Evolutionary conservation across 2,329 filamentous ascomycete species (phyloP), one percentile per base, ranked within the genome.

Genomic region (Fusarium sp.): DNA sequence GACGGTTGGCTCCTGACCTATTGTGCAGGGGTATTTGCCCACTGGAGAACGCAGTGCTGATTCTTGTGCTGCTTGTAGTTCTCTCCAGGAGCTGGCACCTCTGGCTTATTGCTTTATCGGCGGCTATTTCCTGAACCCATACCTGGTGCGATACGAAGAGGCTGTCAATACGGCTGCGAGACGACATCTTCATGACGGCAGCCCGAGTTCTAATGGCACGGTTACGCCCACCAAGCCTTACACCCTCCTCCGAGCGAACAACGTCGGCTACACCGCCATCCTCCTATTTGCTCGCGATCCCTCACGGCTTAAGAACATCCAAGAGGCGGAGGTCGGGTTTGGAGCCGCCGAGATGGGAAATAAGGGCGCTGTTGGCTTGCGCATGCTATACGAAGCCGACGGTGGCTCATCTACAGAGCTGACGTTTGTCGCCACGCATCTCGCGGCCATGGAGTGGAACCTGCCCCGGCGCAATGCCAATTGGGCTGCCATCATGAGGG

Each of bases 291-390:
- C 92, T 22, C 90, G 90, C 66, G 87, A 92, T 47, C 86, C 89
- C 0, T 82, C 87, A 10, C 86, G 88, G 27, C 85, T 98, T 61
- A 85, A 85, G 63, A 86, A 89, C 78, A 85, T 97, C n/a, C 89
- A 94, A 73, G 91, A 90, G n/a, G 94, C 93, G 3, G 94, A 93
- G 63, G 92, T 95, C 3, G 95, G 97, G 0, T 93, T 98, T 58
- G 97, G 97, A 1, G 82, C 95, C 1, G 92, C 91, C 67, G 93
- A 96, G 59, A 97, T 98, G 93, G 97, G 95, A 17, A 98, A 98
- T 83, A 99, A 99, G 84, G 97, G 96, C 33, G 96, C 95, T 4
- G 93, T 97, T 1, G 97, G 93, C 0, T 87, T 96, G 70, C 88
- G 95, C 37, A 83, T 97, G 50, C 87, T 90, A 15, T 92, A 94